phyloP scores from a whole-genome alignment of 208 protist species.

The Acanthamoeba sp. region DNA sequence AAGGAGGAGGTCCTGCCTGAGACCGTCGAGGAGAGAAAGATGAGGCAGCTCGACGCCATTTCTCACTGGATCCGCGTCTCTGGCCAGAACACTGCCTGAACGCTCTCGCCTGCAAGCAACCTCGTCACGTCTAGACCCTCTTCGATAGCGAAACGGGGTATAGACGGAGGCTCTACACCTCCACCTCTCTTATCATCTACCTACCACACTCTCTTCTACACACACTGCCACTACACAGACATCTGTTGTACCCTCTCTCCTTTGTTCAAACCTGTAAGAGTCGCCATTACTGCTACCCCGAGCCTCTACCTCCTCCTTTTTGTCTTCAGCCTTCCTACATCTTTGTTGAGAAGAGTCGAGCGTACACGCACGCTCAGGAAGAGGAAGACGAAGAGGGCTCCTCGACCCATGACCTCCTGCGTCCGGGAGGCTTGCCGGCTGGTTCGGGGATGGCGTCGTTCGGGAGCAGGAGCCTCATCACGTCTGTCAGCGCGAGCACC shows the following conservation, averaged over 20 bases:
- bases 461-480: slow-evolving; percentile 68
- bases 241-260: no score
- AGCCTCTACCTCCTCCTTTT: no score
- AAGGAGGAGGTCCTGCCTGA: slow-evolving; percentile 5
- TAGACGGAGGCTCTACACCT: no score
- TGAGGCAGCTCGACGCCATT: not conserved
- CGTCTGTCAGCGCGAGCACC: slow-evolving; percentile 43
- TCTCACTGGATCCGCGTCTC: slow-evolving; percentile 20
- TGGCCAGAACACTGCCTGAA: not conserved
- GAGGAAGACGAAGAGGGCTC: not conserved
- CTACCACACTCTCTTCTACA: no score
- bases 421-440: slow-evolving; percentile 19
- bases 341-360: not conserved
- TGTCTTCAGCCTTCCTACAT: not conserved
- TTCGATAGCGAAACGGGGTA: not conserved
- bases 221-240: no score
- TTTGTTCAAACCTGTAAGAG: no score
- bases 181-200: no score
- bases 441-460: slow-evolving; percentile 10
- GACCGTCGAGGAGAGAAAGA: not conserved
- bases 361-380: not conserved
- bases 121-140: not conserved
- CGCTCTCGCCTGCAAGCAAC: not conserved
- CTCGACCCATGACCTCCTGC: slow-evolving; percentile 38
- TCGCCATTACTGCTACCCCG: no score